Evolutionary conservation across 139 green algal genomes (phyloP).

Genomic region (Chlamydomonas schloesseri): DNA sequence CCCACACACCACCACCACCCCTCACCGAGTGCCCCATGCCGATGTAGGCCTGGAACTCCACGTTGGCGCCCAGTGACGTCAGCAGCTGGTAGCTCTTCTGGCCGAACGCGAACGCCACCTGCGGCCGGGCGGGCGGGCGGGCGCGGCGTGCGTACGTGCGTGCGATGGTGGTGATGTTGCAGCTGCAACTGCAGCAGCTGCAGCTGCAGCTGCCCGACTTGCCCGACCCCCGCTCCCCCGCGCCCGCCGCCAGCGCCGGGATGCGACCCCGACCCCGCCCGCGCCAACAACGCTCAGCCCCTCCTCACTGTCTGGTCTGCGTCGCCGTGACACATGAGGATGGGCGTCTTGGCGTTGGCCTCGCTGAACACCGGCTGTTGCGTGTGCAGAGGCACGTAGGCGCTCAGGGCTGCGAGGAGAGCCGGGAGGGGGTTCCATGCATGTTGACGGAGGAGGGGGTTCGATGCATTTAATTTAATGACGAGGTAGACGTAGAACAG

Average conservation of each 20-base stretch:
- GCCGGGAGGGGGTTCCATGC: no score
- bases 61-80: conserved; percentile 53
- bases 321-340: conserved; percentile 81
- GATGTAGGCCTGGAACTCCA: conserved; percentile 73
- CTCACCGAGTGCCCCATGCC: conserved; percentile 75
- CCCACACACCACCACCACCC: no score
- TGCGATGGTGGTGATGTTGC: no score
- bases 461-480: no score
- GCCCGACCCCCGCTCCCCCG: no score
- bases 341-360: conserved; percentile 74
- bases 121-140: no score
- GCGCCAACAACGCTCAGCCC: no score
- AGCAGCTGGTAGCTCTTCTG: conserved; percentile 61
- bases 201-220: no score
- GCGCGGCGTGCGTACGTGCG: no score
- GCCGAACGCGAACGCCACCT: conserved; percentile 75
- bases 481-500: no score
- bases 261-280: no score
- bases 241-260: neutral
- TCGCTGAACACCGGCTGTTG: conserved; percentile 68
- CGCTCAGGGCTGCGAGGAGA: conserved; percentile 64
- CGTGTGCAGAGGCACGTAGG: conserved; percentile 75
- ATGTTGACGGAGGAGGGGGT: neutral
- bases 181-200: no score
- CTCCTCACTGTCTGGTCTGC: conserved; percentile 52